phyloP scores from a whole-genome alignment of 202 grass and related monocot species.

The Elaeis oleifera region DNA sequence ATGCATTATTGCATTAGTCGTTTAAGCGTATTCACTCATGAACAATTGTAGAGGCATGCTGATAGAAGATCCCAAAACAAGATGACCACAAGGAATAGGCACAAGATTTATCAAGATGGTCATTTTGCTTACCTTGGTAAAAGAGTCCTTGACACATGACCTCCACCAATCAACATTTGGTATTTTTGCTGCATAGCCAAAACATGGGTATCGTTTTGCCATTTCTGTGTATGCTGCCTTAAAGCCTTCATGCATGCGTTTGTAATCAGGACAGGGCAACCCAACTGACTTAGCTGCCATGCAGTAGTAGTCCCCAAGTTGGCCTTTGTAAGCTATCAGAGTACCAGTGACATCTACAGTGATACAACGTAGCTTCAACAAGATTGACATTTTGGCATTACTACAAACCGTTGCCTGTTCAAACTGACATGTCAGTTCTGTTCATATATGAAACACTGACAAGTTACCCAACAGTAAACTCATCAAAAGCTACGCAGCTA shows the following conservation, averaged over 20 bases:
- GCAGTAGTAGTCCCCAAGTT: conserved; percentile 94
- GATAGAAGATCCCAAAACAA: too few relatives aligned
- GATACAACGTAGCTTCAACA: conserved; percentile 62
- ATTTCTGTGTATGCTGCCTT: conserved; percentile 67
- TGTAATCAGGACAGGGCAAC: conserved; percentile 65
- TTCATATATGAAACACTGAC: too few relatives aligned
- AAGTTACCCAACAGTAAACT: too few relatives aligned
- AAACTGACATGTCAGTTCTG: conserved; percentile 5
- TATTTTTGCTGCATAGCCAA: conserved; percentile 52
- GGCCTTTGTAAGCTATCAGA: conserved; percentile 67
- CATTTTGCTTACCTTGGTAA: conserved; percentile 38
- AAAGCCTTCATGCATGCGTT: conserved; percentile 66
- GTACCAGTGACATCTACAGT: conserved; percentile 89
- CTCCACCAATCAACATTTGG: conserved; percentile 69
- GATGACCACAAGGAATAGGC: too few relatives aligned
- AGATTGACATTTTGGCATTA: conserved; percentile 38
- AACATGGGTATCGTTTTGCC: conserved; percentile 52
- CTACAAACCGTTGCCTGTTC: background rate
- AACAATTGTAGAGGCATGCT: too few relatives aligned
- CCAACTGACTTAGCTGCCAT: conserved; percentile 70
- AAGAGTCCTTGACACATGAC: conserved; percentile 72
- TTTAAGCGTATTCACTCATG: too few relatives aligned
- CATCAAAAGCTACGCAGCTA: too few relatives aligned
- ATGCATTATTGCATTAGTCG: too few relatives aligned
- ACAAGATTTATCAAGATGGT: background rate